Percentiles rank a stretch among this genome's conserved stretches.
Conservation (phyloP, 352 stramenopile genomes). For the Phytopythium oedochilum region DNA sequence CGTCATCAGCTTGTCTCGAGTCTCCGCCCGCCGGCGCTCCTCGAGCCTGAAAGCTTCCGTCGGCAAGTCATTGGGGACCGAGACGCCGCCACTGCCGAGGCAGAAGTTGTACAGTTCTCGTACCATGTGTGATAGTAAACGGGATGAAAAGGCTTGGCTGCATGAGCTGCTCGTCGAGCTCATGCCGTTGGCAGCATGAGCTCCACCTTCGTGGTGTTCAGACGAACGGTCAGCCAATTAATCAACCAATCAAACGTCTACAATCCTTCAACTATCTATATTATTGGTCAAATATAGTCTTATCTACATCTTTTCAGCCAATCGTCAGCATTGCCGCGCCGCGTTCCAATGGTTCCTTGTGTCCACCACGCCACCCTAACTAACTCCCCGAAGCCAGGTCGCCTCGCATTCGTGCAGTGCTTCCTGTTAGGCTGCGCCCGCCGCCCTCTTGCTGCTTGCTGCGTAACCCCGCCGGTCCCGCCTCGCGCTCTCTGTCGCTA, state of each 20-base stretch:
- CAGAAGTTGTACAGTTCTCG: background rate
- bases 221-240: too few relatives aligned
- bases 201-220: too few relatives aligned
- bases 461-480: too few relatives aligned
- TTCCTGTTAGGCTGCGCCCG: too few relatives aligned
- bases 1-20: background rate
- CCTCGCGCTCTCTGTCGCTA: background rate
- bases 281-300: background rate
- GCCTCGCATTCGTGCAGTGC: too few relatives aligned
- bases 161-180: too few relatives aligned
- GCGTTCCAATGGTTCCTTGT: slow-evolving; percentile 6
- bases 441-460: too few relatives aligned
- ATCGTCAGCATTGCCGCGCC: background rate
- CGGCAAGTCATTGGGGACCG: background rate
- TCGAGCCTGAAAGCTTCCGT: background rate
- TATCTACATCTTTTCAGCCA: background rate
- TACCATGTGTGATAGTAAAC: slow-evolving; percentile 1
- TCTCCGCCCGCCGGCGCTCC: background rate
- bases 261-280: background rate
- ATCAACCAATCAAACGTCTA: background rate
- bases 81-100: background rate
- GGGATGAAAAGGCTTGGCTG: background rate
- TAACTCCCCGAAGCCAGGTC: too few relatives aligned
- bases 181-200: too few relatives aligned
- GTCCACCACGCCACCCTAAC: too few relatives aligned